These are phyloP conservation scores for Gloeophyllum trabeum DNA, from an alignment of 768 basidiomycete species.

Conservation along the genomic window DNA sequence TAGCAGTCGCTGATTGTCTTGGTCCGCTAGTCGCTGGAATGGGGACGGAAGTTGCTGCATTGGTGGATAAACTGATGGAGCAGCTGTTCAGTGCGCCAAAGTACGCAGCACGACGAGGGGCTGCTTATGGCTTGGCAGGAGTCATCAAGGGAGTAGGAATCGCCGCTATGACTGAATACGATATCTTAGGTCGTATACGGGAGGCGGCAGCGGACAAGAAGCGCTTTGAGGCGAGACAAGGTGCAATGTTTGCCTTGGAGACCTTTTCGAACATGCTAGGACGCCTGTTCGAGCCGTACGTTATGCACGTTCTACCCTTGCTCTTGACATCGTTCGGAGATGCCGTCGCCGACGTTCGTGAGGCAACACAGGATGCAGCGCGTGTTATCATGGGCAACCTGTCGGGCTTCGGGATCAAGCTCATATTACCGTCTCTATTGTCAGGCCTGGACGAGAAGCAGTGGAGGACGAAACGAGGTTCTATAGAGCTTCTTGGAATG, in stretches of 20 bases:
- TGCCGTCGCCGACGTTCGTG: slow-evolving; percentile 74
- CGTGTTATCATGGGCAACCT: slow-evolving; percentile 92
- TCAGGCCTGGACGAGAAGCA: slow-evolving; percentile 95
- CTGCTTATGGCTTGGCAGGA: slow-evolving; percentile 93
- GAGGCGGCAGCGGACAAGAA: slow-evolving; percentile 85
- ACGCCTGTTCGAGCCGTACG: slow-evolving; percentile 89
- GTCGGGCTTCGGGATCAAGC: slow-evolving; percentile 91
- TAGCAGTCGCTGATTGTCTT: slow-evolving; percentile 92
- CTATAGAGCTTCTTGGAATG: slow-evolving; percentile 92
- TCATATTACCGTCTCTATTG: slow-evolving; percentile 82
- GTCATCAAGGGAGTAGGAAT: slow-evolving; percentile 88
- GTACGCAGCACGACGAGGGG: slow-evolving; percentile 92
- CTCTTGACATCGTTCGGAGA: slow-evolving; percentile 85
- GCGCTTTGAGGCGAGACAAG: slow-evolving; percentile 77
- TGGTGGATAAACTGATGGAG: slow-evolving; percentile 71
- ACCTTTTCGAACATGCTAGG: slow-evolving; percentile 80
- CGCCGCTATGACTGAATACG: slow-evolving; percentile 72
- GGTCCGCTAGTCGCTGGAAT: slow-evolving; percentile 75
- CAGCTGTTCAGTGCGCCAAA: slow-evolving; percentile 72
- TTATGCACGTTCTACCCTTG: slow-evolving; percentile 73
- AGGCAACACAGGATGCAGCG: slow-evolving; percentile 86
- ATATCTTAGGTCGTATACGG: slow-evolving; percentile 62
- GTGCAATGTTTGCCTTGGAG: slow-evolving; percentile 92
- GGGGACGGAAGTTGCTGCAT: slow-evolving; percentile 38
- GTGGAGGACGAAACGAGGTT: slow-evolving; percentile 96